Base-by-base conservation (phyloP, 2,329 filamentous ascomycete genomes). In the Venturiaceae sp. region DNA sequence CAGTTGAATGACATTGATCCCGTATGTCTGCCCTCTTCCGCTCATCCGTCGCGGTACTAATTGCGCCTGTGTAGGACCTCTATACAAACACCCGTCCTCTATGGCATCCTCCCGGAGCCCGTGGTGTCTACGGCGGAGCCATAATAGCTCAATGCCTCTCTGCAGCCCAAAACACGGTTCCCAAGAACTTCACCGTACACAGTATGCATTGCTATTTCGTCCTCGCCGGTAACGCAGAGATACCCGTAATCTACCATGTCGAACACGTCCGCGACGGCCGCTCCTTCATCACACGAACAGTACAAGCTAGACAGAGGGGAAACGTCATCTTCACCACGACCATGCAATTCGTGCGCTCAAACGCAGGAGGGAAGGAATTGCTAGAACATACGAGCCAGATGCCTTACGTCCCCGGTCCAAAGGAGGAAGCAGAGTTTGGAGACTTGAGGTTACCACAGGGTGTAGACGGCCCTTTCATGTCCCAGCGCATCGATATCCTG, bases 161-260 rank as follows among this genome's bases (percentile, higher is more conserved):
- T 50, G 90, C 94, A 1, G 94, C 90, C 26, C 91, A 96, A 72
- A 83, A 85, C 68, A 99, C 94, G 8, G 89, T 99, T 2, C 86
- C 87, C 0, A 71, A 78, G 28, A 80, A 88, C 69, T 96, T 96
- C 73, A 82, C 85, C 60, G 84, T 94, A 54, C 94, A 99, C 78
- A 92, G 87, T 69, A 96, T 95, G 88, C 94, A 99, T 80, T 97
- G 94, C 82, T 99, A 97, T 78, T 99, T 99, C 72, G 85, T 99
- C 34, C 84, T 97, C 1, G 92, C 92, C 4, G 94, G 94, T 30
- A 88, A 92, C 68, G 80, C 84, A 13, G 83, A 87, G 61, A 86
- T 94, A 19, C 92, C 94, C 33, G 88, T 97, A 64, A 80, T 96
- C 62, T 97, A 96, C 76, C 90, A 96, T 69, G 94, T 99, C 52